Base-by-base conservation (phyloP, 1,284 basidiomycete species). In the Tranzscheliella williamsii region DNA sequence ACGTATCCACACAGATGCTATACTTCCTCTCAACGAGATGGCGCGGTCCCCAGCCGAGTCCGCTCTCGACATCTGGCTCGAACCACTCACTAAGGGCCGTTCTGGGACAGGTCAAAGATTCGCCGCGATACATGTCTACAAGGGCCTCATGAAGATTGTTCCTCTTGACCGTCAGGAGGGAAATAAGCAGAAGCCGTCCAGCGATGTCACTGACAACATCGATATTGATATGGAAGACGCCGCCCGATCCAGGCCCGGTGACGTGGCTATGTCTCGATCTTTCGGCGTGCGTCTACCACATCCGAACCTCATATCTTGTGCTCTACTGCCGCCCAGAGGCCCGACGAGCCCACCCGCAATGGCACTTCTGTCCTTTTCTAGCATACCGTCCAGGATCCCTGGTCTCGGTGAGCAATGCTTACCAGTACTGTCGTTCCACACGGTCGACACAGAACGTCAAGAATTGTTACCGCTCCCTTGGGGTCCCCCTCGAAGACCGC, bases 351-450 rank as follows among this genome's bases (percentile, higher is more conserved):
- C 42, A 9, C 47, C 61, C 5, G 36, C 41, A 13, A n/a, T 75
- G 3, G 74, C 74, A 4, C 63, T 73, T 2, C 55, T 76, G 4
- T 67, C 70, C 8, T 38, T 71, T 2, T 75, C 73, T 11, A 72
- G 70, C 36, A 43, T 53, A 2, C 60, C 65, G 1, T 66, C 67
- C 8, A 26, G 47, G 21, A 55, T 67, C 5, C 60, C 65, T 7
- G 72, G 73, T 9, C 53, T 73, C 12, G 73, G 73, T 24, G 42
- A 50, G 34, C 67, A 67, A 17, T 68, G 70, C 38, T 52, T 68
- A 16, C 74, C 74, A 2, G 72, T 76, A 13, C 68, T 76, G 24
- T 75, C 74, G 0, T 76, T 72, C 50, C 68, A 76, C 34, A 33
- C 50, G 4, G 37, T 75, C 31, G 44, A 74, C 16, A 20, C 34